Conservation (phyloP, 495 filamentous ascomycete species). For the Talaromyces wortmannii region DNA sequence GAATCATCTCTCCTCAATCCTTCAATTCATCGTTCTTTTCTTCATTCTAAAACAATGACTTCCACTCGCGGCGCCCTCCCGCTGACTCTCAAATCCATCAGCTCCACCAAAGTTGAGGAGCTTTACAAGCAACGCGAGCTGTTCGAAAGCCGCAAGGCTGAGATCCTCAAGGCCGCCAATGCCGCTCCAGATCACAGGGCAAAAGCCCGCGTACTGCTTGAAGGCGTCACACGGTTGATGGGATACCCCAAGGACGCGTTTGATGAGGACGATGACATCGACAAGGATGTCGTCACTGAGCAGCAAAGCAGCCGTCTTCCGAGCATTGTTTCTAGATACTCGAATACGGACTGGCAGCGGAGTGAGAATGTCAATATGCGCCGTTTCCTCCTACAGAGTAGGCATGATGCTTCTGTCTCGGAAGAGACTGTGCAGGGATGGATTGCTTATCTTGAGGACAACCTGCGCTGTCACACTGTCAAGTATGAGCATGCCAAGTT, state of each 20-base stretch:
- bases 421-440: conserved; percentile 35
- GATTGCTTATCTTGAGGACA: conserved; percentile 40
- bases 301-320: neutral
- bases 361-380: conserved; percentile 29
- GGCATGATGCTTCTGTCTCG: conserved; percentile 50
- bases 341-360: conserved; percentile 4
- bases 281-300: conserved; percentile 17
- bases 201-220: conserved; percentile 23
- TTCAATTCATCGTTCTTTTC: neutral
- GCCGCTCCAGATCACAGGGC: conserved; percentile 10
- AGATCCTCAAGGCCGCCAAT: conserved; percentile 21
- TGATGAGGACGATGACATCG: conserved; percentile 24
- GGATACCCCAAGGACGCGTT: conserved; percentile 27
- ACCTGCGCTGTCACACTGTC: conserved; percentile 41
- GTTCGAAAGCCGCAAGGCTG: conserved; percentile 37
- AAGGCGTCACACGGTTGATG: conserved; percentile 32
- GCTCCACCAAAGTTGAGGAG: conserved; percentile 55
- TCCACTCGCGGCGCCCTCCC: conserved; percentile 35
- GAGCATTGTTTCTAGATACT: conserved; percentile 5
- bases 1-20: neutral
- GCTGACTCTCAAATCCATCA: conserved; percentile 59
- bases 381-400: conserved; percentile 49
- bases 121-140: conserved; percentile 50
- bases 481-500: conserved; percentile 56
- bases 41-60: conserved; percentile 13